Evolutionary conservation across 2,329 filamentous ascomycete species (phyloP), one percentile per base, ranked within the genome.

Genomic region (Neopestalotiopsis sp.): DNA sequence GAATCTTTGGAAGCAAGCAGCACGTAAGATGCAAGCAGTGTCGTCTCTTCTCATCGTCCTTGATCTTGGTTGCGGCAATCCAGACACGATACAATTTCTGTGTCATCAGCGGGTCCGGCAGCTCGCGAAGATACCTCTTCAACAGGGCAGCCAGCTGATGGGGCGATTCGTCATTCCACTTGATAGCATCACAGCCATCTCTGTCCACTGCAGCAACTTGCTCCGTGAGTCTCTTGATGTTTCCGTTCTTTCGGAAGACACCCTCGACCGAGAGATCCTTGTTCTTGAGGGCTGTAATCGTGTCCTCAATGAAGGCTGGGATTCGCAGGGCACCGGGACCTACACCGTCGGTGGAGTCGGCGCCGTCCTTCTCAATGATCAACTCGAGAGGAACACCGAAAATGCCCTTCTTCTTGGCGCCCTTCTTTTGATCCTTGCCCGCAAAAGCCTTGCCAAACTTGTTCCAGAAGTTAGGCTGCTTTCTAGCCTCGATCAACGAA

Each of bases 201-300:
- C 89, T 89, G 79, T 99, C 96, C 72, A 99, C 94, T 74, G 91
- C 86, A 68, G 97, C 94, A 53, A 94, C 91, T 6, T 97, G 86
- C 71, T 97, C 95, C 74, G 93, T 94, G 59, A 98, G 86, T 74
- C 95, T 93, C 80, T 96, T 95, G 83, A 99, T 98, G 80, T 98
- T 99, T 75, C 96, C 96, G 76, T 98, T 99, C 87, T 99, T 99
- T 74, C 96, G 91, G 89, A 99, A 99, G 28, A 99, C 95, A 75
- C 96, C 96, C 81, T 99, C 96, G 1, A 99, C 94, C 1, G 95
- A 98, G 84, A 99, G 94, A 80, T 99, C 96, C 94, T 99, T 98
- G 81, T 95, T 96, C 75, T 95, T 91, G 94, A 99, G 97, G 13
- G 95, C 94, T 4, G 93, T 92, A 49, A 99, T 92, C 63, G 95